Base-by-base conservation (phyloP, 2,329 filamentous ascomycete species). In the Fusarium denticulatum region DNA sequence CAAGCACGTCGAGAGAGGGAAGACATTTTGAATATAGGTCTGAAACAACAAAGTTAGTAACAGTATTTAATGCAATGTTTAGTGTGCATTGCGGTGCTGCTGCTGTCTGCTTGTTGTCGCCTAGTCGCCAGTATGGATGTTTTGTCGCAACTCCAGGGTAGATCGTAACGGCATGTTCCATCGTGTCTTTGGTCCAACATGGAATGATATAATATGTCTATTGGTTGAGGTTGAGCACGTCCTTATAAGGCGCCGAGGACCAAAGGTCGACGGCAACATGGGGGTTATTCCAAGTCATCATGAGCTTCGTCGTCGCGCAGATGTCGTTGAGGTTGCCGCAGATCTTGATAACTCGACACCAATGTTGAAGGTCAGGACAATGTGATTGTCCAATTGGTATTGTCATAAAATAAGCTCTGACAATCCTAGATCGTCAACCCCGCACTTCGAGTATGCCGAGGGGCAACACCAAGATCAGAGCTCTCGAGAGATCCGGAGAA, bases 1-100 rank as follows among this genome's bases (percentile, higher is more conserved):
- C 93, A 95, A 79, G 93, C 93, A 85, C 93, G 92, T 84, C 93
- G 92, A 82, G 92, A 94, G 79, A 95, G 88, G 71, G 91, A 93
- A 85, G 93, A 93, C 93, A 95, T 95, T 78, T 80, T 86, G 81
- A 79, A 69, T 69, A 30, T 46, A 58, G 37, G 64, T 67, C 76
- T 77, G 67, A 47, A 28, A 24, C 26, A n/a, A 11, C 14, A 18
- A 12, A 20, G 64, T 77, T 36, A 77, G 75, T 39, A 37, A 57
- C 42, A 36, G 20, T 56, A 20, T 32, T 37, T 15, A 11, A 12
- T 18, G 46, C 16, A 30, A 34, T 28, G 24, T 45, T 58, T n/a
- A 52, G 30, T 70, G 24, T 59, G 64, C 40, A 40, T 30, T 60
- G 34, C 36, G 37, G 39, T 32, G 53, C 32, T 73, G 70, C 39